Evolutionary conservation across 768 basidiomycete genomes (phyloP).

Genomic region (Coprinopsis sp.): DNA sequence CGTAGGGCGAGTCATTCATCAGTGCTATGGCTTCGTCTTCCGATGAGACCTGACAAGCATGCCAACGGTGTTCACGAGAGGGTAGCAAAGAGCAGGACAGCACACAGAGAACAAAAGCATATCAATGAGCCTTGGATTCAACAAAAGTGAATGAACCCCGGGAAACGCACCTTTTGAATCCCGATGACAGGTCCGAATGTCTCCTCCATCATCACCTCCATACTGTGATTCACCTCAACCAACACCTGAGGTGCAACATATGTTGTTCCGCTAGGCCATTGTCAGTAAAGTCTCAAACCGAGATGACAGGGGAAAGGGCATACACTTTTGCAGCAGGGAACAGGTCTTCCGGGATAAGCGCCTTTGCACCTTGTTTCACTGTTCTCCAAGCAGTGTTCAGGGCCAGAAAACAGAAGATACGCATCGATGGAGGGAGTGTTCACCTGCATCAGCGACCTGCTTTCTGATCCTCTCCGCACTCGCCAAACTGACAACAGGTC

Average conservation of each 20-base stretch:
- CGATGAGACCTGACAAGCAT: conserved; percentile 74
- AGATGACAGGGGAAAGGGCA: conserved; percentile 3
- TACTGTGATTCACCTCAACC: conserved; percentile 84
- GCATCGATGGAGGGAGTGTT: conserved; percentile 15
- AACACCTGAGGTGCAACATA: conserved; percentile 92
- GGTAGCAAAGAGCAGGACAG: no score
- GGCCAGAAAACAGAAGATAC: neutral
- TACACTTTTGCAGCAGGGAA: conserved; percentile 70
- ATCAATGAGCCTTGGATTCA: neutral
- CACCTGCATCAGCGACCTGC: conserved; percentile 82
- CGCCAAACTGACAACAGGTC: conserved; percentile 87
- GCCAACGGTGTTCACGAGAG: no score
- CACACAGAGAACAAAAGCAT: no score
- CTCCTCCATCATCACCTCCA: conserved; percentile 96
- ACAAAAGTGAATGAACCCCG: neutral
- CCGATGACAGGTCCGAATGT: conserved; percentile 93
- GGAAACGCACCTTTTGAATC: conserved; percentile 65
- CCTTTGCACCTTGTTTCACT: conserved; percentile 77
- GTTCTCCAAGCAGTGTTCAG: no score
- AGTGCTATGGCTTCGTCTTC: conserved; percentile 86
- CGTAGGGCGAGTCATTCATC: conserved; percentile 97
- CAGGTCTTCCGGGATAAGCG: conserved; percentile 62
- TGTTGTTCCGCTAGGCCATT: conserved; percentile 57
- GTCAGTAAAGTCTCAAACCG: conserved; percentile 3
- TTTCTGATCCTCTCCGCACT: conserved; percentile 83